Evolutionary conservation across 164 flowering plant genomes (phyloP).

Genomic region (Vitis vinifera): DNA sequence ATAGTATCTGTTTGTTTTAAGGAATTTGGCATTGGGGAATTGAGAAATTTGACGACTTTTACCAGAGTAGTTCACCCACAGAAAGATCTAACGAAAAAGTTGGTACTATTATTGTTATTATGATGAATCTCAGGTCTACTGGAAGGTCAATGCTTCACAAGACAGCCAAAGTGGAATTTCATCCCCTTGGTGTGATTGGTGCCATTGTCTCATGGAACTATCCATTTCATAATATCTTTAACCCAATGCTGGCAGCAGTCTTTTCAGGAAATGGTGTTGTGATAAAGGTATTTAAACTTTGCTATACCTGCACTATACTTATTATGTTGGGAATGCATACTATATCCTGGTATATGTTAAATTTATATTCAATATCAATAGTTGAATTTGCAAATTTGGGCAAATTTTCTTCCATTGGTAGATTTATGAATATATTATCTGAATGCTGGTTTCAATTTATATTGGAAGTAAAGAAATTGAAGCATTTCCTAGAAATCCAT

Average conservation of each 20-base stretch:
- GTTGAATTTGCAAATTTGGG: too few relatives aligned
- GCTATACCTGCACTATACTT: not conserved
- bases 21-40: too few relatives aligned
- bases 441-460: too few relatives aligned
- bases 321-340: not conserved
- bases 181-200: conserved; percentile 95
- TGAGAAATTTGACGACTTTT: too few relatives aligned
- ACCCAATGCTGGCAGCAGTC: conserved; percentile 96
- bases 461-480: not conserved
- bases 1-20: not conserved
- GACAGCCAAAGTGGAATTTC: conserved; percentile 84
- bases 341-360: too few relatives aligned
- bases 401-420: too few relatives aligned
- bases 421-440: too few relatives aligned
- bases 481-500: not conserved
- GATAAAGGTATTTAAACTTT: conserved; percentile 58
- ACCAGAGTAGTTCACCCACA: too few relatives aligned
- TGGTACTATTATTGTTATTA: not conserved
- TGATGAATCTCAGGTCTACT: conserved; percentile 52
- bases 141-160: conserved; percentile 97
- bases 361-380: too few relatives aligned
- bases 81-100: too few relatives aligned
- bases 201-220: conserved; percentile 99
- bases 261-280: conserved; percentile 93
- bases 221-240: conserved; percentile 93